Evolutionary conservation across 2,329 filamentous ascomycete species (phyloP).

Genomic region (Oidium heveae): DNA sequence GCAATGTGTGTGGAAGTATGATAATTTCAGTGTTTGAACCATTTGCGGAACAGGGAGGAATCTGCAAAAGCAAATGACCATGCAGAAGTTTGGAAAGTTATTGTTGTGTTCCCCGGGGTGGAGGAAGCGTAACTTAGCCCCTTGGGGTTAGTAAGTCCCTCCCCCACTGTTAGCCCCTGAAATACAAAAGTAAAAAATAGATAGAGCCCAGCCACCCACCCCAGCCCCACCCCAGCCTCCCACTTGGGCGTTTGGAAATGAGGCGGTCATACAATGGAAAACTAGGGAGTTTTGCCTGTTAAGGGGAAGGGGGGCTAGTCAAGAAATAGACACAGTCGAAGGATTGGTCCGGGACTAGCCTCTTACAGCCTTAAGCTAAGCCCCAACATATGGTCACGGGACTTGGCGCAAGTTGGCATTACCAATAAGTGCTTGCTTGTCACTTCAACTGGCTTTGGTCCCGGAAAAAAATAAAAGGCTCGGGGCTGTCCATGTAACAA

Average conservation of each 20-base stretch:
- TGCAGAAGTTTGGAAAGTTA: neutral
- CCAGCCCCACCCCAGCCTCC: neutral
- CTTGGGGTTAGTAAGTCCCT: neutral
- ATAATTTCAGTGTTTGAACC: neutral
- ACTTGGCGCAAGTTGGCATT: neutral
- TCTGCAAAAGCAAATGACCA: constrained; percentile 1
- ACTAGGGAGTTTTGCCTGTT: constrained; percentile 5
- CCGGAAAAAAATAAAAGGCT: neutral
- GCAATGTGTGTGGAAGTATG: neutral
- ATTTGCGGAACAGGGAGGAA: constrained; percentile 2
- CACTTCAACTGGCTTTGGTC: neutral
- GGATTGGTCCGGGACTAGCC: constrained; percentile 3
- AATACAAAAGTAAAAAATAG: constrained; percentile 5
- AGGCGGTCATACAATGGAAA: neutral
- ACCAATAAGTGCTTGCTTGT: neutral
- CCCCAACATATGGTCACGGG: neutral
- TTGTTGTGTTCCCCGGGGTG: no score
- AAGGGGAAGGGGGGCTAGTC: neutral
- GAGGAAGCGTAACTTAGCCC: no score
- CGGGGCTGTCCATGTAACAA: neutral
- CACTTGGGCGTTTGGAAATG: constrained; percentile 4
- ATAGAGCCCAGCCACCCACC: constrained; percentile 4
- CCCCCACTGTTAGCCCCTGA: constrained; percentile 6
- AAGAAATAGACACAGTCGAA: constrained; percentile 1
- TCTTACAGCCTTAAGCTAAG: neutral